Base-by-base conservation (phyloP, 441 rosid genomes). In the Dalechampia spathulata region DNA sequence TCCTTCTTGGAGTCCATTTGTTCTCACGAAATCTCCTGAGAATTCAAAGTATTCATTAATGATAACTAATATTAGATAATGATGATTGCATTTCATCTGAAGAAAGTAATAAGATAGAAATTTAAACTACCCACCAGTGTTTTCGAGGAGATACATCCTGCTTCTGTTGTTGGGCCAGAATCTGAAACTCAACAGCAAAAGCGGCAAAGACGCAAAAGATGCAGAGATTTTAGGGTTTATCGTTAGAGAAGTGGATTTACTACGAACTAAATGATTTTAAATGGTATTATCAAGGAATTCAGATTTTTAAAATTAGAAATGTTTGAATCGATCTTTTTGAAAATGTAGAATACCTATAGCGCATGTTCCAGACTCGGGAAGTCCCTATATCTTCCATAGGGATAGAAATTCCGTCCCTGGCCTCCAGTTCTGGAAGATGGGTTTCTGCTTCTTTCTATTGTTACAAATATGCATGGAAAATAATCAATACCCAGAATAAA, bases 141-240 rank as follows among this genome's bases (percentile, higher is more conserved):
- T 92, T 66, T 92, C 99, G 25, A 92, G 90, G 63, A 92, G 96
- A 72, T 92, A 92, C 97, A 92, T 92, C 83, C 97, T 92, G 79
- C 99, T 92, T 74, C 89, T 92, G 70, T 92, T 92, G 77, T 92
- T 92, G 8, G 97, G 99, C 99, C 99, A 92, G 81, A 84, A 92
- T 65, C 99, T 92, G 81, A 66, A 79, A 67, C 74, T 65, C 75
- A 70, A 40, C 54, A 63, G 49, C 27, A 58, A 52, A 26, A 40
- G 49, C 30, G 37, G 25, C 25, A 54, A 25, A 42, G n/a, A 30
- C 34, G 34, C 34, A 30, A 30, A 30, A n/a, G n/a, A n/a, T n/a
- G n/a, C n/a, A n/a, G n/a, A n/a, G n/a, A n/a, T n/a, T n/a, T n/a
- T n/a, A n/a, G n/a, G n/a, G n/a, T n/a, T n/a, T n/a, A n/a, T n/a